phyloP scores from a whole-genome alignment of 1,284 basidiomycete genomes.

The Tranzscheliella williamsii region DNA sequence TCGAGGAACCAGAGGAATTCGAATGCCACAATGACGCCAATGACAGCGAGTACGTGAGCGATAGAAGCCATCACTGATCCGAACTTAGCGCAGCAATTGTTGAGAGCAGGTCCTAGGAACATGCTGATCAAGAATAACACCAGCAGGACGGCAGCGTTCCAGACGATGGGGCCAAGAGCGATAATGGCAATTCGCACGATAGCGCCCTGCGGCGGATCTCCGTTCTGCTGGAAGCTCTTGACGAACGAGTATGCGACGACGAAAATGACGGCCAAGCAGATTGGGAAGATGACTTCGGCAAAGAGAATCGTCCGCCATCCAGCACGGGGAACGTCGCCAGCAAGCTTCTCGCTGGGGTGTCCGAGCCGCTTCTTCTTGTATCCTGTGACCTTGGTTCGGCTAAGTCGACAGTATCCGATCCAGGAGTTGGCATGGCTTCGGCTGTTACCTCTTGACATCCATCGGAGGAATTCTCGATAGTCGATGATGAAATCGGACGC shows the following conservation, averaged over 20 bases:
- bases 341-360: constrained; percentile 60
- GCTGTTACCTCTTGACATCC: constrained; percentile 61
- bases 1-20: constrained; percentile 83
- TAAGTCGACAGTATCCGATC: constrained; percentile 61
- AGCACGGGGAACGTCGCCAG: constrained; percentile 58
- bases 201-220: constrained; percentile 66
- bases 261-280: constrained; percentile 57
- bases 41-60: constrained; percentile 56
- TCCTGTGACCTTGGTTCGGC: constrained; percentile 59
- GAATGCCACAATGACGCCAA: constrained; percentile 54
- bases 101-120: constrained; percentile 88
- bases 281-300: constrained; percentile 56
- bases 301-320: constrained; percentile 59
- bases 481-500: constrained; percentile 60
- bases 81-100: constrained; percentile 65
- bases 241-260: constrained; percentile 60
- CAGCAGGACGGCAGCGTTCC: constrained; percentile 86
- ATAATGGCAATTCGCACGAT: constrained; percentile 91
- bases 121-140: constrained; percentile 85
- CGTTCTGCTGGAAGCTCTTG: constrained; percentile 56
- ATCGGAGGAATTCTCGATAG: constrained; percentile 61
- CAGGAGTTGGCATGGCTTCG: constrained; percentile 61
- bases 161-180: constrained; percentile 90
- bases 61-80: constrained; percentile 59
- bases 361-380: constrained; percentile 62